Evolutionary conservation across 2,329 filamentous ascomycete species (phyloP).

Genomic region (Aspergillus tanneri): DNA sequence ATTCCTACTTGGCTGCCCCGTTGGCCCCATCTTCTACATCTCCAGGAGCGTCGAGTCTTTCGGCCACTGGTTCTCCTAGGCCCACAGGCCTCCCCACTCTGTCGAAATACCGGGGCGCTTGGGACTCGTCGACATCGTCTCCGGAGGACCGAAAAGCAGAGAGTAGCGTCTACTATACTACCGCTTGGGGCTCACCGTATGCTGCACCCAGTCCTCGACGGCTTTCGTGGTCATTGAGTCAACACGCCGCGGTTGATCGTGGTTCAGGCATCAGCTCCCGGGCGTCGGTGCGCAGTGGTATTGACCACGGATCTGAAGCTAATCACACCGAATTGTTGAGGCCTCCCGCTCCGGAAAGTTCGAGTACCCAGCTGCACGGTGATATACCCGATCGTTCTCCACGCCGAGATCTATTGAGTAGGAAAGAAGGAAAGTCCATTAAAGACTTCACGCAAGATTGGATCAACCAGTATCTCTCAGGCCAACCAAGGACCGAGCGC

Average conservation of each 20-base stretch:
- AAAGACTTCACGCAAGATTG: slow-evolving; percentile 74
- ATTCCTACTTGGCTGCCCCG: slow-evolving; percentile 32
- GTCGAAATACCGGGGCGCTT: slow-evolving; percentile 31
- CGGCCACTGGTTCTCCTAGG: slow-evolving; percentile 35
- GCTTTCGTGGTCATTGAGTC: slow-evolving; percentile 41
- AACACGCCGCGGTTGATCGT: slow-evolving; percentile 47
- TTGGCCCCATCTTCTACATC: slow-evolving; percentile 35
- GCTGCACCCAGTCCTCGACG: slow-evolving; percentile 57
- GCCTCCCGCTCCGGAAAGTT: slow-evolving; percentile 27
- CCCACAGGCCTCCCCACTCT: slow-evolving; percentile 33
- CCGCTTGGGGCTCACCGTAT: slow-evolving; percentile 92
- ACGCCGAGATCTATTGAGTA: slow-evolving; percentile 23
- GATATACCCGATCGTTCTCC: slow-evolving; percentile 29
- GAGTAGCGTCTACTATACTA: slow-evolving; percentile 62
- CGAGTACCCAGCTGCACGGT: slow-evolving; percentile 24
- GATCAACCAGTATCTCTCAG: slow-evolving; percentile 81
- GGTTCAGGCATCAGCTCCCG: slow-evolving; percentile 38
- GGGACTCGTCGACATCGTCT: slow-evolving; percentile 41
- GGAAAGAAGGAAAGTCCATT: slow-evolving; percentile 37
- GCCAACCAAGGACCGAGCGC: slow-evolving; percentile 66
- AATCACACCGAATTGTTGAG: slow-evolving; percentile 29
- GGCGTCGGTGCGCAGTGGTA: slow-evolving; percentile 29
- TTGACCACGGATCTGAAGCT: slow-evolving; percentile 23
- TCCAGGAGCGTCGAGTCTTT: slow-evolving; percentile 39
- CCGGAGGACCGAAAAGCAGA: slow-evolving; percentile 46